Percentiles rank a stretch among this genome's conserved stretches.
Evolutionary conservation across 2,329 filamentous ascomycete genomes (phyloP).

Genomic region (Grosmannia penicillata): DNA sequence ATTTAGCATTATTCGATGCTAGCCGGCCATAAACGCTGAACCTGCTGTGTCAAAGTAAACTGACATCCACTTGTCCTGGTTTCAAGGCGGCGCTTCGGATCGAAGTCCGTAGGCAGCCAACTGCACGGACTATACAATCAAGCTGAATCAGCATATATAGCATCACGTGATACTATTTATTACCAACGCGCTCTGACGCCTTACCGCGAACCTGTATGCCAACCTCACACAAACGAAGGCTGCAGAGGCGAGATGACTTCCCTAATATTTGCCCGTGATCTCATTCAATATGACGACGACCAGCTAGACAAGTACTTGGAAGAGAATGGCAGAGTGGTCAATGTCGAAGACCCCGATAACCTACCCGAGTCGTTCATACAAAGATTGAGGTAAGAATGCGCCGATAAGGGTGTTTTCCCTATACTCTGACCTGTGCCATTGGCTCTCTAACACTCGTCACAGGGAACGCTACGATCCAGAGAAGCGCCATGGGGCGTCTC

Average conservation of each 20-base stretch:
- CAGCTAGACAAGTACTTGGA: background rate
- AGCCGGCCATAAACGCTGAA: too few relatives aligned
- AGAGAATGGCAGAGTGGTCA: background rate
- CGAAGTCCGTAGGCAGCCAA: too few relatives aligned
- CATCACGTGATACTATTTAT: too few relatives aligned
- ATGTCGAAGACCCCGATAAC: background rate
- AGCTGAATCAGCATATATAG: too few relatives aligned
- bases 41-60: too few relatives aligned
- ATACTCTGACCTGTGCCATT: background rate
- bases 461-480: background rate
- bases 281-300: background rate
- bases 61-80: too few relatives aligned
- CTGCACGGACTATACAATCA: too few relatives aligned
- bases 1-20: too few relatives aligned
- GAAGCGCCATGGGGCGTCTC: background rate
- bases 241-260: background rate
- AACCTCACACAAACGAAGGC: background rate
- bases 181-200: too few relatives aligned
- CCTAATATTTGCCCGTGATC: background rate
- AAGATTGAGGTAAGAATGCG: background rate
- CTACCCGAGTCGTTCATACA: background rate
- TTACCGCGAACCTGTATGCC: background rate
- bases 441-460: too few relatives aligned
- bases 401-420: background rate
- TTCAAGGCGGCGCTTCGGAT: too few relatives aligned